Base-by-base conservation (phyloP, 257 asterid genomes). In the Paraleonurus japonicus region DNA sequence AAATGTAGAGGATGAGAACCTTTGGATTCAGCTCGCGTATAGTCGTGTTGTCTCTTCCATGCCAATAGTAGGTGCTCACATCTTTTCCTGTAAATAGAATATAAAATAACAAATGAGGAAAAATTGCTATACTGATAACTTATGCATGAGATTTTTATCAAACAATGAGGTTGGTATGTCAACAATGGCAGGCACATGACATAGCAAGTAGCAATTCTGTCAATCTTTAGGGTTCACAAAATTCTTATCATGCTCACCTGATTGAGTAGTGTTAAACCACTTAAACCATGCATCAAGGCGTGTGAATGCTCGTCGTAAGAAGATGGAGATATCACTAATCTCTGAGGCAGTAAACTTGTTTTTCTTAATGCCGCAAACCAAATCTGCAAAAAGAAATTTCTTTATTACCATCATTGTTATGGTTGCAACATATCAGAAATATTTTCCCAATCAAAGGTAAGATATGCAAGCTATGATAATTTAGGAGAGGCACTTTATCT, bases 251-350 rank as follows among this genome's bases (percentile, higher is more conserved):
- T 28, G 28, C 75, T 78, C 80, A 95, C 99, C 99, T 59, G 95
- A 83, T 77, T 95, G 99, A 55, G 96, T 92, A 33, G 90, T 95
- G 73, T 85, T 88, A 75, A 92, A 95, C 99, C 99, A 95, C 73
- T 89, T 85, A 70, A 88, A 92, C 99, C 97, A 95, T 48, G 92
- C 96, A 73, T 95, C 97, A 68, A 95, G 96, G 69, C 96, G 96
- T 65, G 82, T 81, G 79, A 78, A 92, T 72, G 98, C 96, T 73
- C 82, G 85, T 55, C 71, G 89, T 64, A 95, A 70, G 87, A 95
- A 95, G 70, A 79, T 67, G 68, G 95, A 64, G 70, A 95, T 81
- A 69, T 82, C 90, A 62, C 77, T 76, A 26, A 77, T 79, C 67
- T 95, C 97, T 41, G 83, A 70, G 60, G 85, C 83, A 76, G 88